Evolutionary conservation across 2,329 filamentous ascomycete species (phyloP).

Genomic region (Elsinoe fawcettii): DNA sequence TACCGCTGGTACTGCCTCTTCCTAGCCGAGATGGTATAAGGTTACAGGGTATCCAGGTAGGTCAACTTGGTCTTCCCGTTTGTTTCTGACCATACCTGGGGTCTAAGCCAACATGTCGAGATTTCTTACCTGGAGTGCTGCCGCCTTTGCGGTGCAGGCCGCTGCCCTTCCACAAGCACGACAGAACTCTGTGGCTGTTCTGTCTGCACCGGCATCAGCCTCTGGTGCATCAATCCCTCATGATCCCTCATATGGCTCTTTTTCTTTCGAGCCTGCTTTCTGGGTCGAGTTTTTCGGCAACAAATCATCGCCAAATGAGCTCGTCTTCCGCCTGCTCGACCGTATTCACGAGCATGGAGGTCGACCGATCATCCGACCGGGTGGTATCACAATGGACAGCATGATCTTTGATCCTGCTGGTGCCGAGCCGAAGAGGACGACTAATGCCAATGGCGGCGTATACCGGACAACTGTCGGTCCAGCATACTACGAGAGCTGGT

Average conservation of each 20-base stretch:
- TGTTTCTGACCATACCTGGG: neutral
- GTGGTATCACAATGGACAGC: constrained; percentile 27
- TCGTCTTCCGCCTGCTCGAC: constrained; percentile 24
- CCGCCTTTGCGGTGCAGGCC: neutral
- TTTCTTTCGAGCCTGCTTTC: constrained; percentile 27
- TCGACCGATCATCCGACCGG: constrained; percentile 24
- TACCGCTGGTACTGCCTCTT: neutral
- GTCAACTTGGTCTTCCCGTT: neutral
- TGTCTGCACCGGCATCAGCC: neutral
- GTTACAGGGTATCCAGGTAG: neutral
- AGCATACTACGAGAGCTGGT: constrained; percentile 27
- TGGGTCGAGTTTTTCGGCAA: constrained; percentile 29
- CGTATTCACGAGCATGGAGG: constrained; percentile 25
- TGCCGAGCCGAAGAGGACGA: constrained; percentile 23
- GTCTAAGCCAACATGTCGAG: neutral
- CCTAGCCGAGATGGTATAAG: neutral
- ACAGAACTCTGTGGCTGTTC: neutral
- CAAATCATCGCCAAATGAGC: constrained; percentile 21
- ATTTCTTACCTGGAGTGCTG: neutral
- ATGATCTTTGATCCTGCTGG: constrained; percentile 25
- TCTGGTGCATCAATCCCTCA: constrained; percentile 24
- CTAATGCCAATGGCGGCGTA: constrained; percentile 23
- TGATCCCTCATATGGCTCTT: constrained; percentile 23
- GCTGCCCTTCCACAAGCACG: neutral
- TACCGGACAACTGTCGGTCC: constrained; percentile 27